These are phyloP conservation scores for Bondarzewia mesenterica DNA, from an alignment of 1,284 basidiomycete genomes.

Conservation along the genomic window DNA sequence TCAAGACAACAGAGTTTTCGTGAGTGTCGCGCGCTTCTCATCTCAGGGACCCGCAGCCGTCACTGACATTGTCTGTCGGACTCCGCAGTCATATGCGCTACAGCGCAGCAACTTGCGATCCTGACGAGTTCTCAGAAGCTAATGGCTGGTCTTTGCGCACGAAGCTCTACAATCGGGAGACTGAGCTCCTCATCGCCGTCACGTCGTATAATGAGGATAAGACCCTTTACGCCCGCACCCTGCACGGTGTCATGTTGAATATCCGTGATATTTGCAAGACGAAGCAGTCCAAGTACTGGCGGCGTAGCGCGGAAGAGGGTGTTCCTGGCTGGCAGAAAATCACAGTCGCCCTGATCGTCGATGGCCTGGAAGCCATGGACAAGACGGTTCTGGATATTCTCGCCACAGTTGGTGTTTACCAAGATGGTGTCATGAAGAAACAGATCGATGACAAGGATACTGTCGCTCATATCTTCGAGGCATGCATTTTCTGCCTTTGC, in stretches of 20 bases:
- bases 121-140: constrained; percentile 83
- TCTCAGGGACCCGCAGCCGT: background rate
- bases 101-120: constrained; percentile 89
- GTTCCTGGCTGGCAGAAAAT: constrained; percentile 90
- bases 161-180: constrained; percentile 82
- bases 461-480: constrained; percentile 88
- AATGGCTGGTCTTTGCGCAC: constrained; percentile 81
- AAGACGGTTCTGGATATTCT: constrained; percentile 87
- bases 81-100: constrained; percentile 77
- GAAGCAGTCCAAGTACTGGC: constrained; percentile 93
- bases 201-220: constrained; percentile 93
- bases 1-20: constrained; percentile 80
- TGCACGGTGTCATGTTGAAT: constrained; percentile 96
- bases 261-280: constrained; percentile 98
- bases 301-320: constrained; percentile 78
- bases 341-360: constrained; percentile 85
- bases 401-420: constrained; percentile 84
- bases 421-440: constrained; percentile 97
- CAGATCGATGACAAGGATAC: constrained; percentile 89
- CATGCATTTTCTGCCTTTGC: constrained; percentile 18
- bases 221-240: constrained; percentile 84
- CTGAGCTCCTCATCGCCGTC: constrained; percentile 89
- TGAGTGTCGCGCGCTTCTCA: constrained; percentile 30
- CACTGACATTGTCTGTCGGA: constrained; percentile 7
- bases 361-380: constrained; percentile 94